Evolutionary conservation across 352 stramenopile genomes (phyloP).

Genomic region (Phytophthora chlamydospora): DNA sequence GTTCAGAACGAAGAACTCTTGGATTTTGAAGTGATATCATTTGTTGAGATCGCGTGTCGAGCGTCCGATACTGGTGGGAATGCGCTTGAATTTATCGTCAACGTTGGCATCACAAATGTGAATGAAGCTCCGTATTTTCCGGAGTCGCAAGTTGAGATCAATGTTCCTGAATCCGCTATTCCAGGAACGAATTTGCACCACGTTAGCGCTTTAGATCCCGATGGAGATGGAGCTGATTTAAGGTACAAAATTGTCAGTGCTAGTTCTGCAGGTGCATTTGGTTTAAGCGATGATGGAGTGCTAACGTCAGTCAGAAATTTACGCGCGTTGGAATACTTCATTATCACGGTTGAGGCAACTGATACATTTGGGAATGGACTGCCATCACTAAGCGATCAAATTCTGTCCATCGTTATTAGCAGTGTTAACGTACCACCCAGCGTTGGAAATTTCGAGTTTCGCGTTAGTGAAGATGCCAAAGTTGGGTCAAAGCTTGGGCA

Average conservation of each 20-base stretch:
- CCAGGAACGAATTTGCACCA: constrained; percentile 15
- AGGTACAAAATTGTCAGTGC: constrained; percentile 21
- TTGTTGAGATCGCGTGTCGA: constrained; percentile 19
- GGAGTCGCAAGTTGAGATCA: constrained; percentile 3
- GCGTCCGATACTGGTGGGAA: constrained; percentile 23
- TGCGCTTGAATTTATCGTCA: constrained; percentile 18
- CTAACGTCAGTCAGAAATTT: constrained; percentile 10
- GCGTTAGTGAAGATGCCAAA: constrained; percentile 17
- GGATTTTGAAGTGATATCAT: constrained; percentile 24
- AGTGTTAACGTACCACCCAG: constrained; percentile 28
- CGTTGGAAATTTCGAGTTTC: constrained; percentile 26
- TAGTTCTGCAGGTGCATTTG: constrained; percentile 5
- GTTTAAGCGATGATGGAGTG: constrained; percentile 6
- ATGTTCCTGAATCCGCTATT: constrained; percentile 20
- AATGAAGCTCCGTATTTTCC: constrained; percentile 35
- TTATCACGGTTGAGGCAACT: constrained; percentile 20
- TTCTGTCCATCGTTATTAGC: constrained; percentile 23
- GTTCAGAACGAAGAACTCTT: constrained; percentile 18
- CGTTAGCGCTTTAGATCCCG: constrained; percentile 23
- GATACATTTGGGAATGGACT: constrained; percentile 25
- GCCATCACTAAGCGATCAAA: constrained; percentile 12
- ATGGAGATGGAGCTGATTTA: constrained; percentile 12
- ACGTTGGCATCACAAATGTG: constrained; percentile 21
- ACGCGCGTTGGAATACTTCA: constrained; percentile 14
- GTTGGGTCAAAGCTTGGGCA: constrained; percentile 39